phyloP scores from a whole-genome alignment of 2,329 filamentous ascomycete genomes.

The Incumbomyces lentus region DNA sequence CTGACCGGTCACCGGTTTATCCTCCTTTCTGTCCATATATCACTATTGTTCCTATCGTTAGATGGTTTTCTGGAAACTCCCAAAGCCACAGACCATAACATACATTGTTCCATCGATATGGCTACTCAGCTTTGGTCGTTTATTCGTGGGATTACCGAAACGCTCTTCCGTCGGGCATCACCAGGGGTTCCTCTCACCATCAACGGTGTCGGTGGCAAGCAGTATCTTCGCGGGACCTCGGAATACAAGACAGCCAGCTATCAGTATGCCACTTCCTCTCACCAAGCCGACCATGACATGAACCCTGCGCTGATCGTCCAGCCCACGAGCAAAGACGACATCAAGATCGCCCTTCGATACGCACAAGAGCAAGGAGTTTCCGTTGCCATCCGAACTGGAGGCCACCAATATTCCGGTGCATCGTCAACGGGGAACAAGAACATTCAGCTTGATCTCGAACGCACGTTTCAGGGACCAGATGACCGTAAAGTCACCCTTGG shows the following conservation, averaged over 20 bases:
- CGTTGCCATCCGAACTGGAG: conserved; percentile 38
- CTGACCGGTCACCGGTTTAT: no score
- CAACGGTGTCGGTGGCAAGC: not conserved
- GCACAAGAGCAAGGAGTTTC: conserved; percentile 32
- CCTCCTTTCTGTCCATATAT: no score
- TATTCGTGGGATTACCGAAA: no score
- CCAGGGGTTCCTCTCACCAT: not conserved
- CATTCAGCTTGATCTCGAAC: conserved; percentile 38
- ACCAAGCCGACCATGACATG: conserved; percentile 34
- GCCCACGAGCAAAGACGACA: conserved; percentile 35
- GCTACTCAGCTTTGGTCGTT: no score
- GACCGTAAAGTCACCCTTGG: conserved; percentile 25
- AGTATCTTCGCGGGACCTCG: not conserved
- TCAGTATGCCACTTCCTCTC: conserved; percentile 36
- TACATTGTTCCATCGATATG: no score
- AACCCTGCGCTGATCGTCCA: conserved; percentile 37
- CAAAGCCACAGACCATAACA: no score
- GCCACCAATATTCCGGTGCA: conserved; percentile 42
- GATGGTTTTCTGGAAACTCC: no score
- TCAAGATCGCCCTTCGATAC: conserved; percentile 31
- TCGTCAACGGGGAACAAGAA: conserved; percentile 36
- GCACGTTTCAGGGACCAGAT: conserved; percentile 28
- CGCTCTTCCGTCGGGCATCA: no score
- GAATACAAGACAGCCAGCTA: conserved; percentile 1
- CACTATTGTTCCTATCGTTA: no score